Conservation (phyloP, 305 asterid species). For the Fraxinus floribunda region DNA sequence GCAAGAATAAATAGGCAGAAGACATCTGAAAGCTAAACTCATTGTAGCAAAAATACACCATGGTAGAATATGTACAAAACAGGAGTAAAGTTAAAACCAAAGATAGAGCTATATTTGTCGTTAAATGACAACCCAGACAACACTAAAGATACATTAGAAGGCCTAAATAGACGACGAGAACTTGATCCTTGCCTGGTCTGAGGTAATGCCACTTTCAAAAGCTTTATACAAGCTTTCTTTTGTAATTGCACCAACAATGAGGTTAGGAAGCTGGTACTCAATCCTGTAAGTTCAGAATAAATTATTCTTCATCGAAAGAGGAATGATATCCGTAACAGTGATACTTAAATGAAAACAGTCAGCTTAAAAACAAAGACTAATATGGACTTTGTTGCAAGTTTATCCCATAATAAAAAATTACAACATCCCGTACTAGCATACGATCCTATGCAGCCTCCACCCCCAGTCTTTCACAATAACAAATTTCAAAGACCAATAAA, state of each 20-base stretch:
- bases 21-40: background rate
- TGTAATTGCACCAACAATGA: slow-evolving; percentile 81
- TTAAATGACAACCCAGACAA: background rate
- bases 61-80: background rate
- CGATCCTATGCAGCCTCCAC: background rate
- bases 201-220: slow-evolving; percentile 75
- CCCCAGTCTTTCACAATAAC: background rate
- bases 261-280: slow-evolving; percentile 96
- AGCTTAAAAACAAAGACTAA: background rate
- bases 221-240: slow-evolving; percentile 95
- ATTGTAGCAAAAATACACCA: background rate
- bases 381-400: background rate
- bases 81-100: slow-evolving; percentile 2
- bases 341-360: background rate
- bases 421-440: background rate
- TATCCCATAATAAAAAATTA: background rate
- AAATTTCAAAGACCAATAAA: background rate
- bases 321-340: background rate
- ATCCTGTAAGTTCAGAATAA: slow-evolving; percentile 59
- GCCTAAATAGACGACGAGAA: background rate
- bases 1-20: slow-evolving; percentile 6
- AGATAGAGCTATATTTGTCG: background rate
- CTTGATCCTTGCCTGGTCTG: slow-evolving; percentile 69
- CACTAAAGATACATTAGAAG: slow-evolving; percentile 3
- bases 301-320: background rate